Evolutionary conservation across 129 eudicot genomes (phyloP).

Genomic region (Flaveria bidentis): DNA sequence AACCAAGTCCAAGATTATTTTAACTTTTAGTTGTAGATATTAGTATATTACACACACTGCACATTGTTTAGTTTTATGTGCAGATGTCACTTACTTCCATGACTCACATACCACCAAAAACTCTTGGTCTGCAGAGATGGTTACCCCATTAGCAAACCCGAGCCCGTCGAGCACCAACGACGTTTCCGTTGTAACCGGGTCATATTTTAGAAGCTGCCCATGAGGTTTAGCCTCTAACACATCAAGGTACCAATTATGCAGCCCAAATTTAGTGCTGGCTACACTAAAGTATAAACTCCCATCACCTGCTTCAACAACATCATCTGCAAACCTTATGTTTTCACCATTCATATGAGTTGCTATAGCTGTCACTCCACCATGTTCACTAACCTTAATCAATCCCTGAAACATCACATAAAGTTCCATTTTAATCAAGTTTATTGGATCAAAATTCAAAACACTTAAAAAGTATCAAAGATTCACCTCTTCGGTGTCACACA

Average conservation of each 20-base stretch:
- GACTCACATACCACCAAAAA: constrained; percentile 74
- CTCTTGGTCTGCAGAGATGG: constrained; percentile 56
- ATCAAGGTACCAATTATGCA: constrained; percentile 66
- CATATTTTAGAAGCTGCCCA: constrained; percentile 73
- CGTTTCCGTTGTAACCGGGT: constrained; percentile 48
- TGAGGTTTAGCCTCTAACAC: constrained; percentile 72
- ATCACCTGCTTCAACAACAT: constrained; percentile 68
- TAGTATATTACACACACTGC: background rate
- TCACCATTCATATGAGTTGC: constrained; percentile 64
- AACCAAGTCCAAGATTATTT: background rate
- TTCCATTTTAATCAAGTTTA: background rate
- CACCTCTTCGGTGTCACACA: constrained; percentile 67
- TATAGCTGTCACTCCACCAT: constrained; percentile 53
- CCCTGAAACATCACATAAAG: constrained; percentile 51
- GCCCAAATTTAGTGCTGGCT: constrained; percentile 69
- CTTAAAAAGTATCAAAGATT: background rate
- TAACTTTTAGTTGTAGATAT: background rate
- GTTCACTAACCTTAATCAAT: constrained; percentile 65
- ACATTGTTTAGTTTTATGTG: background rate
- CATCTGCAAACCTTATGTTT: constrained; percentile 71
- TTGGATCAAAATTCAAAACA: background rate
- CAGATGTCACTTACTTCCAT: constrained; percentile 57
- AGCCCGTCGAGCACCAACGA: constrained; percentile 57
- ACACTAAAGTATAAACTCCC: constrained; percentile 73
- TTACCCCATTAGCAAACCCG: constrained; percentile 72